A percentile compares a stretch with the other conserved stretches of the same genome.
phyloP scores from a whole-genome alignment of 108 stramenopile genomes.

The Pseudonitzschia pungens region DNA sequence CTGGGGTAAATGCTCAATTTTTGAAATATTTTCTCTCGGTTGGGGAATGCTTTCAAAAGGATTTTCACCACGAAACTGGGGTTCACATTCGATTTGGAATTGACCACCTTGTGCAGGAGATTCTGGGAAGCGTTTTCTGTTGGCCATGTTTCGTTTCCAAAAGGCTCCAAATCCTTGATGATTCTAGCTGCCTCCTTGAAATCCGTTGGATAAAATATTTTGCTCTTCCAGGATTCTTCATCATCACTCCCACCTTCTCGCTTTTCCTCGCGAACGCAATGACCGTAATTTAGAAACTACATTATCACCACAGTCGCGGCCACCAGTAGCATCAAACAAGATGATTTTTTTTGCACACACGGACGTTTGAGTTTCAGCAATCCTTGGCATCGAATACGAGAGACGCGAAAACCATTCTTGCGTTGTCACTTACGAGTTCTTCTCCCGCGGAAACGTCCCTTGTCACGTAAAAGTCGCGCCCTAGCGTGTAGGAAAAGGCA shows the following conservation, averaged over 20 bases:
- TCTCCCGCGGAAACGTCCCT: slow-evolving; percentile 19
- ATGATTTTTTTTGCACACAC: too few relatives aligned
- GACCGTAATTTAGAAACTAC: slow-evolving; percentile 12
- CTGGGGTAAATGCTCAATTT: background rate
- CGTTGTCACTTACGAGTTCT: slow-evolving; percentile 27
- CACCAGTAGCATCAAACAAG: background rate
- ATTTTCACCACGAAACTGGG: background rate
- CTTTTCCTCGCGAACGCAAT: background rate
- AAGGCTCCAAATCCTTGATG: background rate
- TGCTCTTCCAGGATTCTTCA: background rate
- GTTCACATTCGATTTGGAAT: background rate
- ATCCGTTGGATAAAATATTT: slow-evolving; percentile 5
- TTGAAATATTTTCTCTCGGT: background rate
- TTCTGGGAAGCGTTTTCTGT: background rate
- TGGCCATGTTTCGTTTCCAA: background rate
- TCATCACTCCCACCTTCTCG: background rate
- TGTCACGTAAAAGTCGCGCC: slow-evolving; percentile 31
- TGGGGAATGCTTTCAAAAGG: background rate
- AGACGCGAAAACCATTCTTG: too few relatives aligned
- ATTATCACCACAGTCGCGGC: background rate
- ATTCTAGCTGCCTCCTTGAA: slow-evolving; percentile 17
- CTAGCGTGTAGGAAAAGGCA: slow-evolving; percentile 42
- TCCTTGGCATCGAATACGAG: too few relatives aligned
- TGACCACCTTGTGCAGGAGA: slow-evolving; percentile 1
- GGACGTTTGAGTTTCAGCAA: too few relatives aligned